Percentiles rank a stretch among this genome's conserved stretches.
phyloP scores from a whole-genome alignment of 768 basidiomycete species.

The Tricholoma sp. region DNA sequence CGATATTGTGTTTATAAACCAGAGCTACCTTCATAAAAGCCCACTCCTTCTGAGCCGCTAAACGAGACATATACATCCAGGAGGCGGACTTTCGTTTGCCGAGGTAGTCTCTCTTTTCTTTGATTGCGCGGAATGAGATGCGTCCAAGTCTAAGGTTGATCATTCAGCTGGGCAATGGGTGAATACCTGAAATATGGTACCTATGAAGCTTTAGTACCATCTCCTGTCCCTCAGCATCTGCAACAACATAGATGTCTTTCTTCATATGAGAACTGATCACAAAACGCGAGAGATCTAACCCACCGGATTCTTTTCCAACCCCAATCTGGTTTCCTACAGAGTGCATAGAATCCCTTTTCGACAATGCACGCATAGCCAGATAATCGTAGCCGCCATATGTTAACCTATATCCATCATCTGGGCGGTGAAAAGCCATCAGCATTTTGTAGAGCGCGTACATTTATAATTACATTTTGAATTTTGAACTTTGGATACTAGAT shows the following conservation, averaged over 20 bases:
- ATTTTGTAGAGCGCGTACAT: background rate
- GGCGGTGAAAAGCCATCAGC: background rate
- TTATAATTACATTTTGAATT: conserved; percentile 75
- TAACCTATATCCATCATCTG: conserved; percentile 95
- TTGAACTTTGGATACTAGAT: conserved; percentile 83
- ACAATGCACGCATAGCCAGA: conserved; percentile 89
- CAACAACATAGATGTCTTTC: conserved; percentile 86
- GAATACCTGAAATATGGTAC: conserved; percentile 33
- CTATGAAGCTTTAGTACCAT: conserved; percentile 93
- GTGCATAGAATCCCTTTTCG: conserved; percentile 81
- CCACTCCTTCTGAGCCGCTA: conserved; percentile 97
- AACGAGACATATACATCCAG: conserved; percentile 99
- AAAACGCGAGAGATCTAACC: conserved; percentile 13
- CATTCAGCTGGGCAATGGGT: background rate
- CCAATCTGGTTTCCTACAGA: conserved; percentile 98
- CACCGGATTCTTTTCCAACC: conserved; percentile 96
- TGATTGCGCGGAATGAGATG: conserved; percentile 96
- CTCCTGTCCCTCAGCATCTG: conserved; percentile 76
- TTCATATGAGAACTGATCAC: background rate
- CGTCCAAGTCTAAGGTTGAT: conserved; percentile 70
- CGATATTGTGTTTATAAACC: background rate
- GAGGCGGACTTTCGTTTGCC: conserved; percentile 94
- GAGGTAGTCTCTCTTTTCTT: conserved; percentile 93
- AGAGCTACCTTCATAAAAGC: conserved; percentile 92
- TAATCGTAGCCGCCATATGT: conserved; percentile 99